These are phyloP conservation scores for Echinochloa phyllopogon DNA, from an alignment of 176 grass and related monocot species.

Conservation along the genomic window DNA sequence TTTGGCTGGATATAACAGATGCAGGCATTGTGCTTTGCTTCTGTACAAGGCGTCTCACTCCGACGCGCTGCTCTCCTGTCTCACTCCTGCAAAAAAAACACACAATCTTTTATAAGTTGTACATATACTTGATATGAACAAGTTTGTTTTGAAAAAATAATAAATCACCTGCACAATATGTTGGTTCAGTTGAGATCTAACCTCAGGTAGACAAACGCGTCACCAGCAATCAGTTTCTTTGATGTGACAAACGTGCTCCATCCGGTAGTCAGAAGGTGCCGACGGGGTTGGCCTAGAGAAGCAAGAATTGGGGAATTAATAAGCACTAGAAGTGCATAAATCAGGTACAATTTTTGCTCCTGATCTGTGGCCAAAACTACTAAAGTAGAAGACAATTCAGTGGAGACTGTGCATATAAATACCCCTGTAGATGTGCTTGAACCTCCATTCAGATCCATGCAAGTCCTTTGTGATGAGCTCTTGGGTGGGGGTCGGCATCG, in stretches of 20 bases:
- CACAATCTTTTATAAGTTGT: constrained; percentile 2
- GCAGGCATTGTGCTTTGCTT: constrained; percentile 78
- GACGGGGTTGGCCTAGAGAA: constrained; percentile 85
- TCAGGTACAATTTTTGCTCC: not conserved
- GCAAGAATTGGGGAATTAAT: constrained; percentile 22
- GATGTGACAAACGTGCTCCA: constrained; percentile 97
- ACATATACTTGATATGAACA: constrained; percentile 18
- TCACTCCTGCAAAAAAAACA: constrained; percentile 63
- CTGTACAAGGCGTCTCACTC: constrained; percentile 83
- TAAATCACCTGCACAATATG: not conserved
- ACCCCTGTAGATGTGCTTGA: constrained; percentile 98
- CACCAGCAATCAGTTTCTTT: constrained; percentile 84
- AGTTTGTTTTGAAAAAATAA: not conserved
- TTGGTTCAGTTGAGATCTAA: not conserved
- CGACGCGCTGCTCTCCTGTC: constrained; percentile 82
- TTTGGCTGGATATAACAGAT: constrained; percentile 97
- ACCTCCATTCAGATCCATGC: constrained; percentile 89
- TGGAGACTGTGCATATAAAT: constrained; percentile 7
- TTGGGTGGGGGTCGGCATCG: constrained; percentile 78
- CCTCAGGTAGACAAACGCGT: constrained; percentile 96
- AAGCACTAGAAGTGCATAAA: not conserved
- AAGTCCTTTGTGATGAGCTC: constrained; percentile 89
- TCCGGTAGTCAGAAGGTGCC: constrained; percentile 90
- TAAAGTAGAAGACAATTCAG: constrained; percentile 6
- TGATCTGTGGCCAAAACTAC: not conserved